Evolutionary conservation across 768 basidiomycete genomes (phyloP).

Genomic region (Mycena amicta): DNA sequence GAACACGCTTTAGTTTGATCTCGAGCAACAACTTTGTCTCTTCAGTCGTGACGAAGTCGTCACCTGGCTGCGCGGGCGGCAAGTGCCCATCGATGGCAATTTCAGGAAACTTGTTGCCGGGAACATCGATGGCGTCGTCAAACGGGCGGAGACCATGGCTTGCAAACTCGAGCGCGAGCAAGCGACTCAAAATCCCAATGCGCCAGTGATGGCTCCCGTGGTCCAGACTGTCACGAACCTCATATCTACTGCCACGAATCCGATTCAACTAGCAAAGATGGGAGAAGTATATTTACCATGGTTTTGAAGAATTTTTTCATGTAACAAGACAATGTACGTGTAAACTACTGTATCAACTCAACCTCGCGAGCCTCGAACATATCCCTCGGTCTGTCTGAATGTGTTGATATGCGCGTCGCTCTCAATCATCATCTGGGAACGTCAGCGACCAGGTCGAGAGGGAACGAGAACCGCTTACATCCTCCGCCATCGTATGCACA

Average conservation of each 20-base stretch:
- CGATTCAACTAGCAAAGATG: conserved; percentile 82
- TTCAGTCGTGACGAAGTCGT: conserved; percentile 93
- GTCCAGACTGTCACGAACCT: conserved; percentile 81
- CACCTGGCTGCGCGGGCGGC: conserved; percentile 66
- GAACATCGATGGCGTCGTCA: conserved; percentile 70
- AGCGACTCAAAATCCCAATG: conserved; percentile 37
- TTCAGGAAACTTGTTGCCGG: conserved; percentile 59
- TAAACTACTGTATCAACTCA: conserved; percentile 70
- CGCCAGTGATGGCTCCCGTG: conserved; percentile 53
- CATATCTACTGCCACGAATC: conserved; percentile 85
- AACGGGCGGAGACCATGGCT: conserved; percentile 79
- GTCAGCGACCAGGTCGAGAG: not conserved
- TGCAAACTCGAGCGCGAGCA: conserved; percentile 87
- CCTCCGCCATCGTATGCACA: conserved; percentile 88
- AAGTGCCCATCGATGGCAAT: conserved; percentile 59
- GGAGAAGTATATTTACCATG: conserved; percentile 84
- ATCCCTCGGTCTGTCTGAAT: too few relatives aligned
- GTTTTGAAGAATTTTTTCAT: conserved; percentile 52
- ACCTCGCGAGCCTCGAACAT: too few relatives aligned
- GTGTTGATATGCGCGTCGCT: conserved; percentile 67
- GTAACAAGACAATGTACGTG: not conserved
- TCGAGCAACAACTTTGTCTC: conserved; percentile 89
- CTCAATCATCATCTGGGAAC: conserved; percentile 70
- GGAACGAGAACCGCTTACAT: conserved; percentile 53
- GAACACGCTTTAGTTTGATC: conserved; percentile 64